Evolutionary conservation across 106 monocot genomes (phyloP).

Genomic region (Narthecium ossifragum): DNA sequence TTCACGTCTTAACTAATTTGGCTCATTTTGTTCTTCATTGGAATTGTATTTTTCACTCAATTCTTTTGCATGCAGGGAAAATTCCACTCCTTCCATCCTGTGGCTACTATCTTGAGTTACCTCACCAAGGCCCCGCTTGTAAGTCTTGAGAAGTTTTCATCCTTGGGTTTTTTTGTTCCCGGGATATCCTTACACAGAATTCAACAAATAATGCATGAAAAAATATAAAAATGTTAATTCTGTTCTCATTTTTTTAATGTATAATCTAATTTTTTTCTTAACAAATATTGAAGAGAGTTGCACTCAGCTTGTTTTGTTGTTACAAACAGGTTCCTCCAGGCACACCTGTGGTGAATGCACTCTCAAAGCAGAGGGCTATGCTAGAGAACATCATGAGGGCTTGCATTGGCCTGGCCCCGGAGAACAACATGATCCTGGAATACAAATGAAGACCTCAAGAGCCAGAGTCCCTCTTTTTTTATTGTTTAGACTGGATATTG

Average conservation of each 20-base stretch:
- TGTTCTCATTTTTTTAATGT: no score
- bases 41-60: neutral
- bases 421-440: conserved; percentile 98
- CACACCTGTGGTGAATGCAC: conserved; percentile 95
- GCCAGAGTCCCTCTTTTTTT: no score
- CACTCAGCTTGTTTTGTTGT: neutral
- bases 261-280: no score
- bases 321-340: conserved; percentile 84
- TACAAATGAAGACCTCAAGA: conserved; percentile 67
- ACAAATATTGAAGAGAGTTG: no score
- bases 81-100: conserved; percentile 98
- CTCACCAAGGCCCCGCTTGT: conserved; percentile 95
- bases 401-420: conserved; percentile 88
- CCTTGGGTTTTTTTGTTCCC: no score
- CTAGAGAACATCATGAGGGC: conserved; percentile 99
- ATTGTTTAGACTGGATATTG: no score
- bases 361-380: conserved; percentile 97
- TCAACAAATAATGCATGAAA: no score
- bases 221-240: no score
- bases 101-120: conserved; percentile 91
- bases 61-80: conserved; percentile 47
- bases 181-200: no score
- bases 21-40: neutral
- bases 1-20: neutral
- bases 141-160: no score